phyloP scores from a whole-genome alignment of 2,329 filamentous ascomycete genomes.

The Fusarium sp. region DNA sequence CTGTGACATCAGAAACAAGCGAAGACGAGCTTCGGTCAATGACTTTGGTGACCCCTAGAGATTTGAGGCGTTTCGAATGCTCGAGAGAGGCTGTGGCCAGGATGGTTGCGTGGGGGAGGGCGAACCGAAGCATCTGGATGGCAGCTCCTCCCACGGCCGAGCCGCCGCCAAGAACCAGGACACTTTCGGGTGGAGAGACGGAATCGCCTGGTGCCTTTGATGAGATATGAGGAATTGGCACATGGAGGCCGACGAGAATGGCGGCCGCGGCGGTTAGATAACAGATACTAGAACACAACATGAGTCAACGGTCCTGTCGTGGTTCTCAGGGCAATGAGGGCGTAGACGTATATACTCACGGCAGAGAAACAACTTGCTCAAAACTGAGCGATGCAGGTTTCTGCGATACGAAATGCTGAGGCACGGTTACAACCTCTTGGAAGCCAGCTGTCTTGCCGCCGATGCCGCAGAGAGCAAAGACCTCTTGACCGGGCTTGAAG shows the following conservation, averaged over 20 bases:
- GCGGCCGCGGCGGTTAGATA: conserved; percentile 34
- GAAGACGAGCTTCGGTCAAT: conserved; percentile 21
- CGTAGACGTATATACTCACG: conserved; percentile 24
- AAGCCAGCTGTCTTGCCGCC: conserved; percentile 33
- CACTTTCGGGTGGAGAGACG: not conserved
- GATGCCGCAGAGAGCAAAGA: conserved; percentile 41
- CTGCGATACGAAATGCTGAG: conserved; percentile 32
- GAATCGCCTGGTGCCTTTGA: conserved; percentile 3
- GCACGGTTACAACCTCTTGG: conserved; percentile 35
- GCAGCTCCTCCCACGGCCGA: conserved; percentile 34
- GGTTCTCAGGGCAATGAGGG: not conserved
- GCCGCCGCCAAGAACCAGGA: conserved; percentile 35
- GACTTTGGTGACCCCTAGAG: conserved; percentile 17
- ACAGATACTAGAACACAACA: conserved; percentile 25
- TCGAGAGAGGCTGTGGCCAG: conserved; percentile 24
- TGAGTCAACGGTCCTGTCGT: conserved; percentile 5
- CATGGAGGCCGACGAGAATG: conserved; percentile 29
- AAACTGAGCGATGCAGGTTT: conserved; percentile 25
- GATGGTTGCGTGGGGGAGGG: conserved; percentile 27
- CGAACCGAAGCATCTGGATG: conserved; percentile 33
- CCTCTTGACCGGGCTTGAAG: conserved; percentile 51
- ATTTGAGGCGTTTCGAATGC: conserved; percentile 15
- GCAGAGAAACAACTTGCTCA: conserved; percentile 31
- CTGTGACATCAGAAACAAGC: conserved; percentile 8
- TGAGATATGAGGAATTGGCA: conserved; percentile 32